Evolutionary conservation across 495 filamentous ascomycete species (phyloP).

Genomic region (Oidiodendron maius): DNA sequence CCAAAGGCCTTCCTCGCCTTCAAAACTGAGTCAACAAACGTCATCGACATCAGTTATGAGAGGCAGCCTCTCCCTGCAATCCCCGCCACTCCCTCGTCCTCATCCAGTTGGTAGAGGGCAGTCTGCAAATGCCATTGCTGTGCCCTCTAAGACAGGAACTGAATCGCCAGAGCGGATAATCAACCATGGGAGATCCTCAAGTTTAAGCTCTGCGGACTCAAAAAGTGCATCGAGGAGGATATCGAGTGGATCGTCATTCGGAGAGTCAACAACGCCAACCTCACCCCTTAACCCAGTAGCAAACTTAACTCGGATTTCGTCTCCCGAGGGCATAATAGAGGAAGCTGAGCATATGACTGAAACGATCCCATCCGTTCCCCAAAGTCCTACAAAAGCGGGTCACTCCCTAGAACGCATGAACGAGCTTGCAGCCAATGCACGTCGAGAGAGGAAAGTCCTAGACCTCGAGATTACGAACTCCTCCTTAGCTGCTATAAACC

Average conservation of each 20-base stretch:
- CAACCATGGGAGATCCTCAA: conserved; percentile 17
- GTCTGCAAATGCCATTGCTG: conserved; percentile 14
- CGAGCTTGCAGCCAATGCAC: conserved; percentile 72
- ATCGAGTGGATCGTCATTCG: conserved; percentile 15
- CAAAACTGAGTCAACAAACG: conserved; percentile 30
- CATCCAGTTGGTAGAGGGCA: conserved; percentile 19
- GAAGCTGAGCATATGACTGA: conserved; percentile 16
- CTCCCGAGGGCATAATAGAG: conserved; percentile 38
- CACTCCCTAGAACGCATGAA: conserved; percentile 47
- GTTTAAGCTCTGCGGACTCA: conserved; percentile 13
- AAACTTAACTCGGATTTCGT: conserved; percentile 22
- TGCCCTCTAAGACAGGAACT: conserved; percentile 23
- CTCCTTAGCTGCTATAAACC: conserved; percentile 93
- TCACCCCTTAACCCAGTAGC: conserved; percentile 24
- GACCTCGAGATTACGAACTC: conserved; percentile 98
- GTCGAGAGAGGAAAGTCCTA: conserved; percentile 88
- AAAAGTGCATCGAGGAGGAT: conserved; percentile 7
- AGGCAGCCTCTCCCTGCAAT: conserved; percentile 21
- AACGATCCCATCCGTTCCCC: conserved; percentile 27
- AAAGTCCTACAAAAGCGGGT: conserved; percentile 45
- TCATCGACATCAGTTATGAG: conserved; percentile 17
- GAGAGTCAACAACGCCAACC: not conserved
- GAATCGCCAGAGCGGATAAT: conserved; percentile 15
- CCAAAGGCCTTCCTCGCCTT: conserved; percentile 37
- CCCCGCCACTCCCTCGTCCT: conserved; percentile 12